Base-by-base conservation (phyloP, 352 stramenopile genomes). In the Sclerospora graminicola region DNA sequence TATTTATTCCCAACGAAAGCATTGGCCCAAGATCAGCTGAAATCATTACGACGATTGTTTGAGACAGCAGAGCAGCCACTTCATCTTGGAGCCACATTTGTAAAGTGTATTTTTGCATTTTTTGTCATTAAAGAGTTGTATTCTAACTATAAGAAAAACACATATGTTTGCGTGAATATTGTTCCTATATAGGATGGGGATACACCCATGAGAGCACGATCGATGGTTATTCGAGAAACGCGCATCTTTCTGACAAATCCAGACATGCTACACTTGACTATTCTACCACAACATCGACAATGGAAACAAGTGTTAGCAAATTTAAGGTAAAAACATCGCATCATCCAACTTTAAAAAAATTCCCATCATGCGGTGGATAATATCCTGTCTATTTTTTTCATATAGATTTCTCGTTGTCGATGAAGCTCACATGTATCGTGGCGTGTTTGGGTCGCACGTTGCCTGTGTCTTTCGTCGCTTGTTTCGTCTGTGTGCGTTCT, bases 1-100 rank as follows among this genome's bases (percentile, higher is more conserved):
- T 95, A 98, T 31, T 47, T 99, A 4, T 99, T 98, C 51, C 96
- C 96, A 0, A 99, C 96, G 10, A 99, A 99, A 62, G 95, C 95
- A 20, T 66, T 99, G 7, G 96, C 96, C 0, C 95, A 99, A 61
- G 96, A 99, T 74, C 96, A 99, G 62, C 66, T 97, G 9, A 86
- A 89, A 33, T 92, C 93, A 36, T 54, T 97, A 15, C 63, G 74
- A 33, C 48, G 51, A 20, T 68, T 97, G 6, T 51, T 97, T 14
- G 48, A 69, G 27, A 63, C 73, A 14, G 64, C 63, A n/a, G 47
- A 54, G 4, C 50, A 85, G 2, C 63, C 71, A 0, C 51, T 56
- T 30, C 57, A 69, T 38, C 45, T 89, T 16, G 81, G 63, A 27
- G 56, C 66, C 8, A 86, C 77, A 8, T 92, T 86, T 54, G 80